Percentiles rank a stretch among this genome's conserved stretches.
Conservation (phyloP, 1,139 yeast genomes). For the Yamadazyma songkhlaensis region DNA sequence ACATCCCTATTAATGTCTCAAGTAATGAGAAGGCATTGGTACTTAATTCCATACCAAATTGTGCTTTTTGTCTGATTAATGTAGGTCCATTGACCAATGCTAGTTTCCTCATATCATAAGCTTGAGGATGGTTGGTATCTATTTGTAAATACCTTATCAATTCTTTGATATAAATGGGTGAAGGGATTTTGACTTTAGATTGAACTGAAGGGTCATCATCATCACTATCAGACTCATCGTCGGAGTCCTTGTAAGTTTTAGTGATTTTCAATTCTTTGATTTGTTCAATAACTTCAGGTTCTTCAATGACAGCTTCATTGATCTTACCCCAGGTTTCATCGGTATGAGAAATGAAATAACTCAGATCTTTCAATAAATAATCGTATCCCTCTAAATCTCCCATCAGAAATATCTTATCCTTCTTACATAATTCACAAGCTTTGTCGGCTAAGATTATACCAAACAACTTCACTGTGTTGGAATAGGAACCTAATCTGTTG, state of each 20-base stretch:
- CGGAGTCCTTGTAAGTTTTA: constrained; percentile 17
- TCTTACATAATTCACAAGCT: constrained; percentile 32
- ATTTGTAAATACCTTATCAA: constrained; percentile 50
- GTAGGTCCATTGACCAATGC: constrained; percentile 56
- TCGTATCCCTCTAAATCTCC: constrained; percentile 10
- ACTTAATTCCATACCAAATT: constrained; percentile 52
- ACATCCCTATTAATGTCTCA: constrained; percentile 43
- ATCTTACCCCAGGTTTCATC: constrained; percentile 18
- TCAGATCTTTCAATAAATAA: constrained; percentile 6
- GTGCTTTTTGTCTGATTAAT: constrained; percentile 51
- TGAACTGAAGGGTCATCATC: constrained; percentile 49
- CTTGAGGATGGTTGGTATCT: constrained; percentile 41
- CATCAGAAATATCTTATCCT: constrained; percentile 32
- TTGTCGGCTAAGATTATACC: constrained; percentile 49
- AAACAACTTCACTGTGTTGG: constrained; percentile 37
- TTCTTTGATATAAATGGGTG: constrained; percentile 64
- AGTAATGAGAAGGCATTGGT: constrained; percentile 49
- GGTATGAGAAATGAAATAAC: constrained; percentile 1
- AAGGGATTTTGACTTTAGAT: constrained; percentile 32
- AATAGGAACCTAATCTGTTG: constrained; percentile 41
- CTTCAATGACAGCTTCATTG: constrained; percentile 8
- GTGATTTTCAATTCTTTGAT: constrained; percentile 8
- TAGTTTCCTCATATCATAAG: constrained; percentile 49
- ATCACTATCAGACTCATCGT: constrained; percentile 35
- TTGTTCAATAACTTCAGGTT: neutral